These are phyloP conservation scores for Brassica incana DNA, from an alignment of 345 rosid species.

Conservation along the genomic window DNA sequence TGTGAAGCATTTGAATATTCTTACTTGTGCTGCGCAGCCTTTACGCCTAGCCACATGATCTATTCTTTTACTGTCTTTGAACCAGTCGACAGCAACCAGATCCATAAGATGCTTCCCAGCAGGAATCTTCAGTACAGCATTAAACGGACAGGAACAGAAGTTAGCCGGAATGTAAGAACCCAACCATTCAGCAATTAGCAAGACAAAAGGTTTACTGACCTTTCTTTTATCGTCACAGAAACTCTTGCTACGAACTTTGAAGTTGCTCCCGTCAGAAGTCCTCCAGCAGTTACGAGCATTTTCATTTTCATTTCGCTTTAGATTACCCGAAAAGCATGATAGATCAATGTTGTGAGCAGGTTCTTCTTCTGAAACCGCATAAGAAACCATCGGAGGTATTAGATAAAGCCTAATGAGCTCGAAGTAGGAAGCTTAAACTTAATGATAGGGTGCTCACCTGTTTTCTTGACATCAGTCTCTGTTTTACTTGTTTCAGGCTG, in stretches of 20 bases:
- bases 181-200: not conserved
- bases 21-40: conserved; percentile 97
- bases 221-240: conserved; percentile 81
- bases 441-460: conserved; percentile 46
- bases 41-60: conserved; percentile 92
- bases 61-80: conserved; percentile 93
- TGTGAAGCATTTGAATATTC: not conserved
- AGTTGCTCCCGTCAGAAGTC: conserved; percentile 84
- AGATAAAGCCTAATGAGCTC: conserved; percentile 10
- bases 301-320: conserved; percentile 75
- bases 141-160: conserved; percentile 12
- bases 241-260: conserved; percentile 87
- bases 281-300: conserved; percentile 92
- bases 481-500: conserved; percentile 55
- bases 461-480: conserved; percentile 60
- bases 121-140: conserved; percentile 54
- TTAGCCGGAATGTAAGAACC: conserved; percentile 14
- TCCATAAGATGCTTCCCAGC: conserved; percentile 97
- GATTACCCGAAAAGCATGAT: conserved; percentile 83
- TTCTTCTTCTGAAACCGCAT: conserved; percentile 64
- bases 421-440: not conserved
- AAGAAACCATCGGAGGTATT: conserved; percentile 13
- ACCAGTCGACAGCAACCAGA: conserved; percentile 99
- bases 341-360: conserved; percentile 70
- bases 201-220: conserved; percentile 43